Conservation (phyloP, 1,139 yeast genomes). For the Blastobotrys illinoisensis region DNA sequence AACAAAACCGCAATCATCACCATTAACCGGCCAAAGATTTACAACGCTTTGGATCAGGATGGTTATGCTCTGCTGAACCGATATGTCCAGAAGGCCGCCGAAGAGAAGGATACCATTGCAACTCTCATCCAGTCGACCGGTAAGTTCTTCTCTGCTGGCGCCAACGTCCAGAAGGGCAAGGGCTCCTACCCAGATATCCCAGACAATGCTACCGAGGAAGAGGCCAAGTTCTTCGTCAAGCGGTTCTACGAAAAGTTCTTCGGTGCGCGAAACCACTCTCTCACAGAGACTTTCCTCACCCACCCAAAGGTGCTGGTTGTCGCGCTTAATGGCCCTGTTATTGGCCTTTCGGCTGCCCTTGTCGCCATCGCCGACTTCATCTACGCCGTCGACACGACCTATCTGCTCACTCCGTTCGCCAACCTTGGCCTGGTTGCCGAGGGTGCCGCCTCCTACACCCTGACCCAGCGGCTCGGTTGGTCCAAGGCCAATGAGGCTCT, state of each 20-base stretch:
- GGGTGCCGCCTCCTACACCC: conserved; percentile 68
- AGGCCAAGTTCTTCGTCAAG: conserved; percentile 20
- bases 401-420: conserved; percentile 69
- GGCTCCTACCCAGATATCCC: conserved; percentile 16
- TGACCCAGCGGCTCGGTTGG: conserved; percentile 67
- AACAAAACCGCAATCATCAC: conserved; percentile 61
- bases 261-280: conserved; percentile 62
- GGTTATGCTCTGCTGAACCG: conserved; percentile 64
- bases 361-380: conserved; percentile 72
- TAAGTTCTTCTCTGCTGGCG: conserved; percentile 80
- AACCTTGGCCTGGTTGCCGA: conserved; percentile 81
- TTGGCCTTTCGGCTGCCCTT: conserved; percentile 73
- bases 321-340: conserved; percentile 83
- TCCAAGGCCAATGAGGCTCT: conserved; percentile 71
- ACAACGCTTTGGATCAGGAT: conserved; percentile 63
- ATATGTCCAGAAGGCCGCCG: conserved; percentile 57
- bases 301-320: conserved; percentile 70
- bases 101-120: conserved; percentile 56
- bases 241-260: conserved; percentile 32
- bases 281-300: conserved; percentile 63
- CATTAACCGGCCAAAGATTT: conserved; percentile 53
- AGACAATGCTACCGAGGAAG: conserved; percentile 23
- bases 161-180: conserved; percentile 47
- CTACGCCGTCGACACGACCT: conserved; percentile 62
- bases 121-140: conserved; percentile 73